These are phyloP conservation scores for Phytophthora pinifolia DNA, from an alignment of 352 stramenopile genomes.

Conservation along the genomic window DNA sequence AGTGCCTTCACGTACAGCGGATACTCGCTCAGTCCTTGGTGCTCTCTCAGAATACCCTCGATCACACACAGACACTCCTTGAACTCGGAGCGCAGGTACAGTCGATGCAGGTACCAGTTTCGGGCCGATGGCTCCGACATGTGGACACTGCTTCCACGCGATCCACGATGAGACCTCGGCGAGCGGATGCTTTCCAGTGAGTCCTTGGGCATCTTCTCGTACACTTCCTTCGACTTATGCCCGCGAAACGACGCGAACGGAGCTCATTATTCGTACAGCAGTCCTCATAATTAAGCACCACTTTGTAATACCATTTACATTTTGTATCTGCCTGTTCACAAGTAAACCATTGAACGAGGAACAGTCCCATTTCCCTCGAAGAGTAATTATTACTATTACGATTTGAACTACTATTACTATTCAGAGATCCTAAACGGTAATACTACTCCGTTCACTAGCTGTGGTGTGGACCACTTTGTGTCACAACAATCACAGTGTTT, in stretches of 20 bases:
- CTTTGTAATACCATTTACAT: background rate
- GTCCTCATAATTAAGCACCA: constrained; percentile 6
- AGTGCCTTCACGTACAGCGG: constrained; percentile 92
- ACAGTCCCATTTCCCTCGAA: no score
- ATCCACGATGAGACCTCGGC: constrained; percentile 43
- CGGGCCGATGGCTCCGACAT: constrained; percentile 46
- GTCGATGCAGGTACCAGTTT: constrained; percentile 87
- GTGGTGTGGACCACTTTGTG: no score
- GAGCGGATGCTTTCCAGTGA: constrained; percentile 58
- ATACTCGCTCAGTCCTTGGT: constrained; percentile 91
- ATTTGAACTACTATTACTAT: no score
- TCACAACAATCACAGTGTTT: no score
- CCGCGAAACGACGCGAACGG: constrained; percentile 27
- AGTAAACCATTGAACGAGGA: no score
- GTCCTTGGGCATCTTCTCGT: constrained; percentile 20
- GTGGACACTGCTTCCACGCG: constrained; percentile 13
- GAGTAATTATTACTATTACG: no score
- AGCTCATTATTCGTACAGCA: background rate
- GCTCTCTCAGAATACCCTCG: constrained; percentile 82
- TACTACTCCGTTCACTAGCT: no score
- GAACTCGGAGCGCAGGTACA: constrained; percentile 87
- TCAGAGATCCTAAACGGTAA: no score
- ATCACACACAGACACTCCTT: constrained; percentile 90
- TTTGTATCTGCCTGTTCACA: background rate
- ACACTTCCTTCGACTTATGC: constrained; percentile 1